Evolutionary conservation across 2,329 filamentous ascomycete genomes (phyloP).

Genomic region (Sphaerulina vaccinii): DNA sequence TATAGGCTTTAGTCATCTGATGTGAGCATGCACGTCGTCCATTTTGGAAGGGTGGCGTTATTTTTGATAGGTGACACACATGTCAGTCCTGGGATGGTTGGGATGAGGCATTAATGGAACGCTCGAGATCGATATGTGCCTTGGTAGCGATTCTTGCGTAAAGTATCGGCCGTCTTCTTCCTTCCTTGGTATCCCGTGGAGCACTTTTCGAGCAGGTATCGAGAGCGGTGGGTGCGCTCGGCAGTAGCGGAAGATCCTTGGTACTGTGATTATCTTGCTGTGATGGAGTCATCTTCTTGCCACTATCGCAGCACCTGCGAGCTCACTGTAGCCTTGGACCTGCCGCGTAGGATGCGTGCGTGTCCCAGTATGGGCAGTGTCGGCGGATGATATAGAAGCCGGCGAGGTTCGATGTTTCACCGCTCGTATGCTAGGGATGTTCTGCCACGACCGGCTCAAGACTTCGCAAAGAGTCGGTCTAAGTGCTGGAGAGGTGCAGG

Average conservation of each 20-base stretch:
- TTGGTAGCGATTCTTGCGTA: too few relatives aligned
- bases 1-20: not conserved
- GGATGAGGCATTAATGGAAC: too few relatives aligned
- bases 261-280: too few relatives aligned
- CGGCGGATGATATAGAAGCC: too few relatives aligned
- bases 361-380: not conserved
- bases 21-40: not conserved
- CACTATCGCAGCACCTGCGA: not conserved
- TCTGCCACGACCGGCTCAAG: not conserved
- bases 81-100: too few relatives aligned
- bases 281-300: too few relatives aligned
- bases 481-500: not conserved
- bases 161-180: too few relatives aligned
- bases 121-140: too few relatives aligned
- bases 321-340: not conserved
- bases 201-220: too few relatives aligned
- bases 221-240: too few relatives aligned
- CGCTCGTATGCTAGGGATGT: not conserved
- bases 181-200: too few relatives aligned
- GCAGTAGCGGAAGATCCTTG: not conserved
- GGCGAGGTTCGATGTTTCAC: constrained; percentile 1
- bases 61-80: not conserved
- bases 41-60: not conserved
- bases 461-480: not conserved
- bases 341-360: constrained; percentile 1